These are phyloP conservation scores for Rhododendron henanense DNA, from an alignment of 148 eudicot genomes.

Conservation along the genomic window DNA sequence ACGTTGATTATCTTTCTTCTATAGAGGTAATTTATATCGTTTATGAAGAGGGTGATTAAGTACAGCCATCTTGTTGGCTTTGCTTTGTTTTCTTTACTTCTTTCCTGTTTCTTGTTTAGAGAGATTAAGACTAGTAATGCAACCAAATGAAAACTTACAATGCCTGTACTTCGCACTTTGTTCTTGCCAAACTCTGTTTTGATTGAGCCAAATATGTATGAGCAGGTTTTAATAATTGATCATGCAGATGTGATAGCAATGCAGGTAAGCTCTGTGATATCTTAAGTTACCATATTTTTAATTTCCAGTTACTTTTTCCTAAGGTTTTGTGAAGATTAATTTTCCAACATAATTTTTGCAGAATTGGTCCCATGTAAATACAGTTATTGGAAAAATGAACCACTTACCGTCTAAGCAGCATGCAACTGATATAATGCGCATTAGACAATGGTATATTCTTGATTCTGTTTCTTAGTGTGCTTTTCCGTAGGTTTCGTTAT, in stretches of 20 bases:
- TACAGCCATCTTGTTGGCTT: background rate
- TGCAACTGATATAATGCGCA: slow-evolving; percentile 90
- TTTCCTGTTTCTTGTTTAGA: background rate
- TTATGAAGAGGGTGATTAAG: background rate
- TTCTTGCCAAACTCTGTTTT: background rate
- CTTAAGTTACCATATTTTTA: background rate
- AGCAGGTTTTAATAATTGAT: slow-evolving; percentile 78
- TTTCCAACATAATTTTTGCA: slow-evolving; percentile 28
- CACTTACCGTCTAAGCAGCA: slow-evolving; percentile 61
- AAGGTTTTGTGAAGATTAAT: background rate
- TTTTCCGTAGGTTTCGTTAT: background rate
- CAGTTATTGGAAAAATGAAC: slow-evolving; percentile 67
- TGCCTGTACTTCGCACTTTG: background rate
- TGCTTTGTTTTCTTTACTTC: background rate
- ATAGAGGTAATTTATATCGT: slow-evolving; percentile 57
- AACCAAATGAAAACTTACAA: background rate
- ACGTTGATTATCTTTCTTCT: slow-evolving; percentile 89
- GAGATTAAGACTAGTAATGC: background rate
- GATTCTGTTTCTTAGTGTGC: background rate
- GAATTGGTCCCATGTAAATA: slow-evolving; percentile 87
- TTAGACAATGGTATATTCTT: slow-evolving; percentile 65
- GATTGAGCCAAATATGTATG: slow-evolving; percentile 12
- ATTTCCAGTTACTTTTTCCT: background rate
- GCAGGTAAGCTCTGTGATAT: slow-evolving; percentile 55
- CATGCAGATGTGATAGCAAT: slow-evolving; percentile 93